Conservation (phyloP, 805 yeast species). For the Saccharomycopsis fodiens region DNA sequence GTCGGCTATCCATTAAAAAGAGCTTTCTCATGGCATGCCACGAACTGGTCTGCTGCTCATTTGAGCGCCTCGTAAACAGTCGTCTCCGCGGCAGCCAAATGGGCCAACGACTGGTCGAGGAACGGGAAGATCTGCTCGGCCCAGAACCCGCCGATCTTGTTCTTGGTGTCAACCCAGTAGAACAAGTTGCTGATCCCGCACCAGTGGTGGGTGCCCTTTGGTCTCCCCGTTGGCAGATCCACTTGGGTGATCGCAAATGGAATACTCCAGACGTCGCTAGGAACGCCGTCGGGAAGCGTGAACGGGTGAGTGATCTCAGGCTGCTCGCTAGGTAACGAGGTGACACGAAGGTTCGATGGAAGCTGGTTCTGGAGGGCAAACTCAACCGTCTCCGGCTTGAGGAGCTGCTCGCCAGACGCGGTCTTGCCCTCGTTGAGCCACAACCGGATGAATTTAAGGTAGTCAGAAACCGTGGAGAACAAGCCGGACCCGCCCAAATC, state of each 20-base stretch:
- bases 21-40: no score
- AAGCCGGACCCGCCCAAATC: conserved; percentile 38
- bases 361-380: conserved; percentile 28
- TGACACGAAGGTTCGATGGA: conserved; percentile 21
- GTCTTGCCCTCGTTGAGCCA: conserved; percentile 35
- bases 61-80: conserved; percentile 10
- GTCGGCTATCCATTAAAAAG: no score
- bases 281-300: neutral
- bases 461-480: conserved; percentile 33
- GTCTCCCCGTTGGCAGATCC: conserved; percentile 30
- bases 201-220: conserved; percentile 32
- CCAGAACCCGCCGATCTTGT: conserved; percentile 31
- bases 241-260: conserved; percentile 2
- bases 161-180: conserved; percentile 33
- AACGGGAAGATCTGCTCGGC: conserved; percentile 33
- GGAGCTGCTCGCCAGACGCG: conserved; percentile 27
- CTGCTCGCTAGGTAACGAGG: neutral
- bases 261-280: neutral
- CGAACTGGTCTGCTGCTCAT: no score
- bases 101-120: conserved; percentile 22
- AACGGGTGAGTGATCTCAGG: neutral
- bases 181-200: conserved; percentile 33
- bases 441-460: conserved; percentile 31
- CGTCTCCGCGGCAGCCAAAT: conserved; percentile 20
- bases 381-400: conserved; percentile 27